A percentile compares a stretch with the other conserved stretches of the same genome.
Evolutionary conservation across 2,329 filamentous ascomycete genomes (phyloP).

Genomic region (Blastomyces gilchristii): DNA sequence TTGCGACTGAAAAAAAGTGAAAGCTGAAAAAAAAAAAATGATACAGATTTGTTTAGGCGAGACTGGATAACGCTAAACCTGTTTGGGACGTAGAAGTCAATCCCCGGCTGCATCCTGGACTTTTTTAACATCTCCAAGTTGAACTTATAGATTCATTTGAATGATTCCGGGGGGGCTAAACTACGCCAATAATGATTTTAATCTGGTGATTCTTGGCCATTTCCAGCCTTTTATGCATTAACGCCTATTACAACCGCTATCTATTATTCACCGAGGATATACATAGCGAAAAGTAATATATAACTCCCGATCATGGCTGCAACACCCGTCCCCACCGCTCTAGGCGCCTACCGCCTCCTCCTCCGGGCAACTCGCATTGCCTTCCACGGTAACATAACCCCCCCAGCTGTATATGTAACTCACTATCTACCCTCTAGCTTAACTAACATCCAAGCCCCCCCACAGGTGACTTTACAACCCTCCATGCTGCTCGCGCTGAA

Average conservation of each 20-base stretch:
- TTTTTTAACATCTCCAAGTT: neutral
- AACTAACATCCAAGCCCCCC: neutral
- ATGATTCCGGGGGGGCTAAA: neutral
- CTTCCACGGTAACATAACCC: slow-evolving; percentile 57
- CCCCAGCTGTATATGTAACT: neutral
- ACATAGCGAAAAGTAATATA: neutral
- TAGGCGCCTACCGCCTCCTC: slow-evolving; percentile 23
- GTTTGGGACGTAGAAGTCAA: slow-evolving; percentile 6
- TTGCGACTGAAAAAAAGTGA: too few species aligned
- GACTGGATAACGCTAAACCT: slow-evolving; percentile 5
- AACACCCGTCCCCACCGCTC: slow-evolving; percentile 24
- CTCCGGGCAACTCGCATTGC: slow-evolving; percentile 38
- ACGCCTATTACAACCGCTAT: too few species aligned
- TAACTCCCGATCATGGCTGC: slow-evolving; percentile 1
- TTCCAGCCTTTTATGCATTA: neutral
- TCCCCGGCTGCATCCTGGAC: neutral
- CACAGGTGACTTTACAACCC: slow-evolving; percentile 58
- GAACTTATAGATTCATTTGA: neutral
- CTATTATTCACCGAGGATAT: neutral
- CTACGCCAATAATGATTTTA: neutral
- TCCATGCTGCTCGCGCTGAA: slow-evolving; percentile 60
- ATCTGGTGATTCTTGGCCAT: neutral
- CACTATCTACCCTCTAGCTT: neutral
- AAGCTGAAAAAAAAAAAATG: slow-evolving; percentile 11
- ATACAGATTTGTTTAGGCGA: slow-evolving; percentile 21